Percentiles rank a stretch among this genome's conserved stretches.
Conservation (phyloP, 495 filamentous ascomycete genomes). For the Penicillium crystallinum region DNA sequence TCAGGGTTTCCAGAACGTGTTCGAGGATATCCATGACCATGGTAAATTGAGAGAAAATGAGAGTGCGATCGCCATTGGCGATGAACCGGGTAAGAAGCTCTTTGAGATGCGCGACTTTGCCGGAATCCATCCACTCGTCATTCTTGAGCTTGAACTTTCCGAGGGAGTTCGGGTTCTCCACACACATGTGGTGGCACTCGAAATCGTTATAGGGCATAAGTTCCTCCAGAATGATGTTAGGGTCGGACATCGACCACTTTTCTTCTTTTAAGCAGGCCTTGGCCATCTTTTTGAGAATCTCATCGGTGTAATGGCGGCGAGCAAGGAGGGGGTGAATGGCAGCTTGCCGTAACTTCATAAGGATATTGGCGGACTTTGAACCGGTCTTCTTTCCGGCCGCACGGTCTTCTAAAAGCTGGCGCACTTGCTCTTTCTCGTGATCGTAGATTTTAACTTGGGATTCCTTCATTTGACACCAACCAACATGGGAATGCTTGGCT, state of each 20-base stretch:
- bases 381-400: constrained; percentile 51
- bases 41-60: constrained; percentile 91
- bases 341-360: constrained; percentile 89
- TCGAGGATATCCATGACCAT: constrained; percentile 88
- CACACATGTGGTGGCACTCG: constrained; percentile 74
- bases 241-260: constrained; percentile 53
- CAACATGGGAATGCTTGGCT: constrained; percentile 69
- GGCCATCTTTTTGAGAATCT: constrained; percentile 69
- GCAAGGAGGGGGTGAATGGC: constrained; percentile 90
- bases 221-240: constrained; percentile 65
- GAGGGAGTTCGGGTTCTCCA: constrained; percentile 62
- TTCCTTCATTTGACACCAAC: constrained; percentile 70
- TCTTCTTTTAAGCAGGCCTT: constrained; percentile 65
- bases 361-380: constrained; percentile 62
- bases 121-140: constrained; percentile 85
- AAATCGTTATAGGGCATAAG: constrained; percentile 72
- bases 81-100: constrained; percentile 67
- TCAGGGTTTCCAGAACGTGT: constrained; percentile 66
- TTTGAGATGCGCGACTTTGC: constrained; percentile 75
- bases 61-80: constrained; percentile 74
- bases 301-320: constrained; percentile 69
- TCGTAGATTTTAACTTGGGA: constrained; percentile 68
- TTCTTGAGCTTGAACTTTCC: constrained; percentile 64
- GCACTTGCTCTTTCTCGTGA: constrained; percentile 49
- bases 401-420: constrained; percentile 51